A percentile compares a stretch with the other conserved stretches of the same genome.
Evolutionary conservation across 176 grass and related monocot genomes (phyloP).

Genomic region (Chloris gayana): DNA sequence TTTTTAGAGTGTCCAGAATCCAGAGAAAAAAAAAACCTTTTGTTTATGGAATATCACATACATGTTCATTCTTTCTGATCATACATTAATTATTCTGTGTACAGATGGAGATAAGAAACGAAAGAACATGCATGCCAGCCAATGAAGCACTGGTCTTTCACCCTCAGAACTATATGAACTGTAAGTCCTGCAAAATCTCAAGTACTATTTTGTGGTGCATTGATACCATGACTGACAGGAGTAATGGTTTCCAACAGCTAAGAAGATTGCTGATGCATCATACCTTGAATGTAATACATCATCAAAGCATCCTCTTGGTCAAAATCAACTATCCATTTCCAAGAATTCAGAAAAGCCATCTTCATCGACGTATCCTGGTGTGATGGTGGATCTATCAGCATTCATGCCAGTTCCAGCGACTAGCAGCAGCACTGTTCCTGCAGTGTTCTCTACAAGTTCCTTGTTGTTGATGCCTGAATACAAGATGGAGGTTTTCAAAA

Average conservation of each 20-base stretch:
- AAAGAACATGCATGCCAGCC: neutral
- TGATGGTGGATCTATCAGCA: conserved; percentile 12
- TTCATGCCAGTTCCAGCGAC: conserved; percentile 6
- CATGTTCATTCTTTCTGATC: neutral
- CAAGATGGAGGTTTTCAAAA: conserved; percentile 51
- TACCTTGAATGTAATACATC: conserved; percentile 2
- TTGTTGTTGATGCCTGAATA: conserved; percentile 29
- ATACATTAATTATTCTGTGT: conserved; percentile 4
- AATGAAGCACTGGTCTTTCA: neutral
- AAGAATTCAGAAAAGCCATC: conserved; percentile 4
- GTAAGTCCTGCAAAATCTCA: conserved; percentile 25
- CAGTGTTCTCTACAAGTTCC: conserved; percentile 36
- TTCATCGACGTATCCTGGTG: conserved; percentile 1
- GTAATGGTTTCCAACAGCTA: neutral
- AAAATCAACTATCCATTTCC: neutral
- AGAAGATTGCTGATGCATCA: neutral
- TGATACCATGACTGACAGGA: conserved; percentile 1
- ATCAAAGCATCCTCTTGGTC: neutral
- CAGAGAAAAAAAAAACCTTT: too few species aligned
- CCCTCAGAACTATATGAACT: conserved; percentile 4
- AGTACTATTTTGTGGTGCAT: neutral
- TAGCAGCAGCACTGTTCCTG: neutral
- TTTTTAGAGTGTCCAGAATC: too few species aligned
- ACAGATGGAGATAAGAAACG: conserved; percentile 16
- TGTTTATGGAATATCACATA: neutral